Evolutionary conservation across 148 eudicot species (phyloP), one percentile per base, ranked within the genome.

Genomic region (Cornus controversa): DNA sequence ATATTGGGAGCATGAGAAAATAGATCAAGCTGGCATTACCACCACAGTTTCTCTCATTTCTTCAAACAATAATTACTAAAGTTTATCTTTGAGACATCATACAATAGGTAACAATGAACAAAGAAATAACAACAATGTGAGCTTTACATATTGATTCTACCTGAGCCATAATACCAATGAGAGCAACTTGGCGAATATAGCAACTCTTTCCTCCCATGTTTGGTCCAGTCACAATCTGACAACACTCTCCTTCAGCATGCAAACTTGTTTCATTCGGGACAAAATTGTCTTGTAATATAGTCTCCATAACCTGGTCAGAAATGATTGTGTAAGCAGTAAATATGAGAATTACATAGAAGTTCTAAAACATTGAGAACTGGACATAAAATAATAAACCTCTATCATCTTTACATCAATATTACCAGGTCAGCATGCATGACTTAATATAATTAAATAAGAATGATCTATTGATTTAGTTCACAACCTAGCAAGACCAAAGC

Each of bases 131-230:
- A 29, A 29, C 20, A 14, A 68, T 70, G 53, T 7, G 37, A 74
- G 16, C 20, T 29, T 40, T 10, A 45, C 2, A 79, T 27, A 70
- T 2, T 5, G 54, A 64, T 63, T 22, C 57, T 77, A 93, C 98
- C 98, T 95, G 99, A 77, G 98, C 99, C 96, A 95, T 90, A 80
- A 93, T 87, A 42, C 90, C 71, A 80, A 90, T 90, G 70, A 93
- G 94, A 83, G 98, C 99, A 86, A 93, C 99, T 91, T 95, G 99
- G 79, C 97, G 93, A 79, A 95, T 95, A 81, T 95, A 95, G 87
- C 99, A 95, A 80, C 99, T 95, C 87, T 95, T 95, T 81, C 99
- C 99, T 77, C 99, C 99, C 99, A 95, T 95, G 80, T 95, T 95
- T 54, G 99, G 99, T 73, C 99, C 99, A 1, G 99, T 95, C 79